phyloP scores from a whole-genome alignment of 768 basidiomycete species.

The Calocera viscosa region DNA sequence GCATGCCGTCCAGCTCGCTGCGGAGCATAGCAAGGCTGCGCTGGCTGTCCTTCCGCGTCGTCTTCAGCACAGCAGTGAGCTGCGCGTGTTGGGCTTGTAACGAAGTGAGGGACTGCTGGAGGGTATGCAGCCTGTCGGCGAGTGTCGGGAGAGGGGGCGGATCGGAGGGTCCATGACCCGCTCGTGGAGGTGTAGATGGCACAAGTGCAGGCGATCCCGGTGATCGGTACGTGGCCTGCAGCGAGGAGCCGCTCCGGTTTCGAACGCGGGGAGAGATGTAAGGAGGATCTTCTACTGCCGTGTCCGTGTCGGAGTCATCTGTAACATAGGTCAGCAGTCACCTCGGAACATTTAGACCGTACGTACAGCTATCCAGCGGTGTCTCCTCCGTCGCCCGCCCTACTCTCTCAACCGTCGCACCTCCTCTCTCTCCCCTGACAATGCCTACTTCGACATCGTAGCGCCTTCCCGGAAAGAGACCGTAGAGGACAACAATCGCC shows the following conservation, averaged over 20 bases:
- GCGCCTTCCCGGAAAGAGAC: constrained; percentile 73
- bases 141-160: neutral
- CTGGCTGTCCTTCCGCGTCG: constrained; percentile 67
- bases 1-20: constrained; percentile 71
- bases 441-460: constrained; percentile 82
- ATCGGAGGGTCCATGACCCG: neutral
- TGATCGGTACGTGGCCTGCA: neutral
- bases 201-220: neutral
- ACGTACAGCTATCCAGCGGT: neutral
- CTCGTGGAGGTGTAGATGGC: constrained; percentile 17
- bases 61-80: constrained; percentile 57
- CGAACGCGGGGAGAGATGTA: neutral
- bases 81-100: constrained; percentile 56
- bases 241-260: neutral
- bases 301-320: constrained; percentile 11
- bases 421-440: constrained; percentile 43
- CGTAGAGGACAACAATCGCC: constrained; percentile 83
- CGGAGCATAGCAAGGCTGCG: constrained; percentile 71
- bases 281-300: constrained; percentile 10
- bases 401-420: neutral
- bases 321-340: neutral
- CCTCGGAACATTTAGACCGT: neutral
- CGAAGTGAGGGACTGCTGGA: constrained; percentile 53
- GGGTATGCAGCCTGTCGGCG: constrained; percentile 21
- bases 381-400: constrained; percentile 13